phyloP scores from a whole-genome alignment of 352 stramenopile species.

The Phytophthora tentaculata region DNA sequence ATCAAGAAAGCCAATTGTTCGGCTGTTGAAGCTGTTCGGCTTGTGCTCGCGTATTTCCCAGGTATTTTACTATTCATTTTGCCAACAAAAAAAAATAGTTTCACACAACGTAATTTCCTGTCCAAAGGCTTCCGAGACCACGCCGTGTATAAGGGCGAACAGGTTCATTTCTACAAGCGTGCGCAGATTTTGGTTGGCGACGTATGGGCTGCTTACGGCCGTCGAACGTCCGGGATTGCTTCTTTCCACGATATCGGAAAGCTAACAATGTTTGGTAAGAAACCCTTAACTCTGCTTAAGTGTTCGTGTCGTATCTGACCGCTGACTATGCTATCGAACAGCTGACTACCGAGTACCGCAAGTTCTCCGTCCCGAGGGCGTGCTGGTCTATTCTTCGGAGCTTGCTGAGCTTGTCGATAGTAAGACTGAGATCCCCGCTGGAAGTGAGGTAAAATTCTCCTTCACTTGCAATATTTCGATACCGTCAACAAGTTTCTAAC shows the following conservation, averaged over 20 bases:
- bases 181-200: conserved; percentile 90
- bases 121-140: conserved; percentile 82
- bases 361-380: conserved; percentile 71
- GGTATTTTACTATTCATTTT: conserved; percentile 23
- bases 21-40: conserved; percentile 63
- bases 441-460: conserved; percentile 59
- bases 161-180: conserved; percentile 92
- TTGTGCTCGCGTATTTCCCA: conserved; percentile 78
- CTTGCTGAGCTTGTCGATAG: conserved; percentile 59
- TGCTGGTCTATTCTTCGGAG: conserved; percentile 65
- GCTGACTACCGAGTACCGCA: conserved; percentile 91
- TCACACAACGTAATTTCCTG: neutral
- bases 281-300: neutral
- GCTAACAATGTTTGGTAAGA: conserved; percentile 89
- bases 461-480: neutral
- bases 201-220: conserved; percentile 87
- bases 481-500: neutral
- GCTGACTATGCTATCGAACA: conserved; percentile 24
- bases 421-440: conserved; percentile 62
- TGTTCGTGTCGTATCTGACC: too few species aligned
- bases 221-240: conserved; percentile 44
- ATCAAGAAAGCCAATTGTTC: conserved; percentile 57
- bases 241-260: conserved; percentile 86
- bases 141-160: conserved; percentile 76
- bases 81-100: too few species aligned